These are phyloP conservation scores for Puccinia novopanici DNA, from an alignment of 1,284 basidiomycete species.

Conservation along the genomic window DNA sequence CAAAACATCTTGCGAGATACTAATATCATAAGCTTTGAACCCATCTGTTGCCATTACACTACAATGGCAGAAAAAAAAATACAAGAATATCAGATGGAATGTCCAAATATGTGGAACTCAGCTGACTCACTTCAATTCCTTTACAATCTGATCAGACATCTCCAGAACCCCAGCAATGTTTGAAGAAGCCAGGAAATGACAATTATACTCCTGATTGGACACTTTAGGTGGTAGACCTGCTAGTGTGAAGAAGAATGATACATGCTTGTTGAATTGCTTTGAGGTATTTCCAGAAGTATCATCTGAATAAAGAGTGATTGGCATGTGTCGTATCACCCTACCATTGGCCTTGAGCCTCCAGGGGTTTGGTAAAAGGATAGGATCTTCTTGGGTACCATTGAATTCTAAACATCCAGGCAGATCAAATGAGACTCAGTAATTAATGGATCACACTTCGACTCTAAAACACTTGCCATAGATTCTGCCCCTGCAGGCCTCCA, in stretches of 20 bases:
- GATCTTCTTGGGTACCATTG: not conserved
- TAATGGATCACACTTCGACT: no score
- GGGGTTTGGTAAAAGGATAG: conserved; percentile 23
- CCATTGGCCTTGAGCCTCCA: conserved; percentile 50
- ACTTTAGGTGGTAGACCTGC: conserved; percentile 7
- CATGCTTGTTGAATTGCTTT: no score
- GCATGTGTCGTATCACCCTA: conserved; percentile 19
- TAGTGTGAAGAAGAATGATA: conserved; percentile 20
- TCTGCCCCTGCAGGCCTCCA: no score
- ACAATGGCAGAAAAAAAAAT: not conserved
- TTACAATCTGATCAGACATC: conserved; percentile 56
- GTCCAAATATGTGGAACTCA: no score
- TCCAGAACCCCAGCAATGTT: not conserved
- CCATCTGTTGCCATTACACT: not conserved
- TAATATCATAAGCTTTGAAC: not conserved
- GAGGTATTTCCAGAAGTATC: no score
- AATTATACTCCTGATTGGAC: conserved; percentile 37
- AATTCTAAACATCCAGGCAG: not conserved
- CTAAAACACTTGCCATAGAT: no score
- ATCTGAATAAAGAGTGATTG: no score
- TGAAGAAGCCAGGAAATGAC: not conserved
- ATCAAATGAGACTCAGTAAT: not conserved
- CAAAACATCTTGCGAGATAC: not conserved
- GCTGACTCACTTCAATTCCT: conserved; percentile 57
- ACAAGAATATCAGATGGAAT: not conserved